Evolutionary conservation across 495 filamentous ascomycete genomes (phyloP).

Genomic region (Hypoxylon fragiforme): DNA sequence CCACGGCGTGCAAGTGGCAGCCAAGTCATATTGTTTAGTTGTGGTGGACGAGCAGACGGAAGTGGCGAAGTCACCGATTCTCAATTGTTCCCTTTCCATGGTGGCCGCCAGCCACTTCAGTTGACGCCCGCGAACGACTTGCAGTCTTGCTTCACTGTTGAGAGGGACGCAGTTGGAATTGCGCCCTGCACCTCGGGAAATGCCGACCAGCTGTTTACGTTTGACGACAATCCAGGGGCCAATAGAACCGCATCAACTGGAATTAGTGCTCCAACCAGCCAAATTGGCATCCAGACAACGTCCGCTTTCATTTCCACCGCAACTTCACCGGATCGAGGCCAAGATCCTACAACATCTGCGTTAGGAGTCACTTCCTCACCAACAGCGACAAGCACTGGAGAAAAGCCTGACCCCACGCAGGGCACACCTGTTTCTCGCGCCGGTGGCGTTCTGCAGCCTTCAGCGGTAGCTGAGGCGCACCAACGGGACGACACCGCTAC

Average conservation of each 20-base stretch:
- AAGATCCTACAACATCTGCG: conserved; percentile 8
- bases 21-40: conserved; percentile 57
- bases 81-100: conserved; percentile 53
- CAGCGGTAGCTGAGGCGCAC: conserved; percentile 52
- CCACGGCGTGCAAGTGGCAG: conserved; percentile 49
- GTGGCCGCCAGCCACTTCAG: conserved; percentile 44
- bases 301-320: conserved; percentile 6
- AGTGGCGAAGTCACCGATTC: conserved; percentile 54
- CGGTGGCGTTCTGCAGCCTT: conserved; percentile 51
- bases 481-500: conserved; percentile 51
- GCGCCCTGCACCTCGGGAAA: conserved; percentile 46
- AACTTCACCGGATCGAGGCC: conserved; percentile 10
- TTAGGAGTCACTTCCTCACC: conserved; percentile 7
- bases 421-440: conserved; percentile 55
- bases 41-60: conserved; percentile 59
- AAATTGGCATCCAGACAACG: conserved; percentile 1
- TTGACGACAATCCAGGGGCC: conserved; percentile 38
- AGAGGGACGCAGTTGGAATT: conserved; percentile 49
- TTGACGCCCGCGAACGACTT: conserved; percentile 48
- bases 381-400: conserved; percentile 10
- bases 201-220: conserved; percentile 51
- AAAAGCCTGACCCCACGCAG: conserved; percentile 49
- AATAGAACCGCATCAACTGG: conserved; percentile 5
- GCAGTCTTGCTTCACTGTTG: conserved; percentile 51
- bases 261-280: neutral